A percentile compares a stretch with the other conserved stretches of the same genome.
Conservation (phyloP, 768 basidiomycete genomes). For the Piloderma croceum region DNA sequence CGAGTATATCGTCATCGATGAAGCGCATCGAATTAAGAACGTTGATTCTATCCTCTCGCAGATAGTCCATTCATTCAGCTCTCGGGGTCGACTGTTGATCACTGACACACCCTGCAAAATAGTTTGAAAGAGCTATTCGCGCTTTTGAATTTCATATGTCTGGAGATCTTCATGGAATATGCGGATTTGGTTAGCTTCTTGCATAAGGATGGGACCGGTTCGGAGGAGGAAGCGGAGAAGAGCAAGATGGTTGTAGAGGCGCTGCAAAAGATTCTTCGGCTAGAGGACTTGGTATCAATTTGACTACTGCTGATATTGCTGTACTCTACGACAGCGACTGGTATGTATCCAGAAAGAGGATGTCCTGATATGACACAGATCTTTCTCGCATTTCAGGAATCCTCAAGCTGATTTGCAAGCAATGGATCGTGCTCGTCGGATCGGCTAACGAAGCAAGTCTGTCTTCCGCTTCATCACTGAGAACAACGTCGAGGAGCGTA, state of each 20-base stretch:
- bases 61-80: slow-evolving; percentile 87
- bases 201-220: slow-evolving; percentile 65
- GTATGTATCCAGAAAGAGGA: too few relatives aligned
- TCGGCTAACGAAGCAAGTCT: slow-evolving; percentile 95
- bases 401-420: slow-evolving; percentile 98
- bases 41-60: slow-evolving; percentile 93
- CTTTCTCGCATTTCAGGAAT: slow-evolving; percentile 56
- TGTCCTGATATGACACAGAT: neutral
- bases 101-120: slow-evolving; percentile 98
- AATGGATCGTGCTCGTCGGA: slow-evolving; percentile 96
- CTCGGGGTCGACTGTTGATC: slow-evolving; percentile 85
- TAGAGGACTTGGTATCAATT: slow-evolving; percentile 97
- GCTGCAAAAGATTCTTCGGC: slow-evolving; percentile 91
- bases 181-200: slow-evolving; percentile 90
- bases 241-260: slow-evolving; percentile 95
- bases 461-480: slow-evolving; percentile 97
- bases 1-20: slow-evolving; percentile 97
- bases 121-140: slow-evolving; percentile 94
- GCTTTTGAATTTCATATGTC: slow-evolving; percentile 90
- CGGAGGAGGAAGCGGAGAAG: slow-evolving; percentile 60
- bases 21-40: slow-evolving; percentile 99
- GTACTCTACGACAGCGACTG: slow-evolving; percentile 96
- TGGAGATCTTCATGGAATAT: slow-evolving; percentile 91
- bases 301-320: slow-evolving; percentile 92
- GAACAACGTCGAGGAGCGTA: slow-evolving; percentile 92